Conservation (phyloP, 2,329 filamentous ascomycete genomes). For the Fusarium sp. region DNA sequence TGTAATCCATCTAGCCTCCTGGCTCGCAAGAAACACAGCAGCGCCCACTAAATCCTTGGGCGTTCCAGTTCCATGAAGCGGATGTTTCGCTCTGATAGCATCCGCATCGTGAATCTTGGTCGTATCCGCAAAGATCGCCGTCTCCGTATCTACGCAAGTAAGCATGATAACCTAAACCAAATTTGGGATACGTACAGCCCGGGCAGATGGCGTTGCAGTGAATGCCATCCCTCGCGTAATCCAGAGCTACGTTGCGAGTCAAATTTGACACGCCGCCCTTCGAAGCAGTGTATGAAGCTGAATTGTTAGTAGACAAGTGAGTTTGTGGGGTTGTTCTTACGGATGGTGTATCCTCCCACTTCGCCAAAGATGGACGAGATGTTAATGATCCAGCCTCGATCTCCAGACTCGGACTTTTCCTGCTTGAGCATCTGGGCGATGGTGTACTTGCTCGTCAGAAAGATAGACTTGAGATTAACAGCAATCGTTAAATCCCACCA, state of each 20-base stretch:
- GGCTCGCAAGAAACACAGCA: conserved; percentile 55
- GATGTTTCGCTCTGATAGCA: conserved; percentile 39
- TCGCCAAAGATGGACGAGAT: conserved; percentile 60
- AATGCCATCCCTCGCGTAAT: conserved; percentile 62
- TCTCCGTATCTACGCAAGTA: conserved; percentile 39
- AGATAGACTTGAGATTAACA: conserved; percentile 56
- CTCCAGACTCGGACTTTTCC: conserved; percentile 53
- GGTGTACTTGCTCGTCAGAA: conserved; percentile 61
- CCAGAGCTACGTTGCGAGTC: conserved; percentile 62
- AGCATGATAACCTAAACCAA: fast-evolving
- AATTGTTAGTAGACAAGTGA: neutral
- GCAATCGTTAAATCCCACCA: conserved; percentile 60
- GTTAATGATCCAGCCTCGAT: conserved; percentile 65
- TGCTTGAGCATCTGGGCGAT: conserved; percentile 64
- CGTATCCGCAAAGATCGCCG: conserved; percentile 48
- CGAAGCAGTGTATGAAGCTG: conserved; percentile 59
- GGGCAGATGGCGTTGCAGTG: conserved; percentile 68
- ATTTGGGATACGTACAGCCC: conserved; percentile 52
- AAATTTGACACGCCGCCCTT: conserved; percentile 66
- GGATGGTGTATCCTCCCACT: conserved; percentile 50
- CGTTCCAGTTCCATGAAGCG: conserved; percentile 48
- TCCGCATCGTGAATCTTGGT: conserved; percentile 31
- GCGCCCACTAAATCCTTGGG: conserved; percentile 51
- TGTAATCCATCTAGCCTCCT: conserved; percentile 59
- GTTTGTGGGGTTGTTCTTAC: neutral